Evolutionary conservation across 495 filamentous ascomycete genomes (phyloP), one percentile per base, ranked within the genome.

Genomic region (Terfezia boudieri): DNA sequence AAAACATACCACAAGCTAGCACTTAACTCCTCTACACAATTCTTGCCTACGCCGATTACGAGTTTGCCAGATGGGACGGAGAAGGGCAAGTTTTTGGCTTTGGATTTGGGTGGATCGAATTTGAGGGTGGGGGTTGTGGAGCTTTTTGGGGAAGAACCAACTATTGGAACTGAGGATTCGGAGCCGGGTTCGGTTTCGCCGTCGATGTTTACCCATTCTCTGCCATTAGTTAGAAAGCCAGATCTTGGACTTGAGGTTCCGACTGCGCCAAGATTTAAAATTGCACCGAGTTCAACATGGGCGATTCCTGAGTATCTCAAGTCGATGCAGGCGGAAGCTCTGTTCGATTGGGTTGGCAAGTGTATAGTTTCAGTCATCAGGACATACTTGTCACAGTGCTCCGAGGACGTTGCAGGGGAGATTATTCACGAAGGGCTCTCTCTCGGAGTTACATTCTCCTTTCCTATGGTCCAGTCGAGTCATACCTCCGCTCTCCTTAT

Each of bases 381-480:
- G 4, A 72, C 70, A 53, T 74, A 71, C 52, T 58, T 76, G 26
- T 67, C 41, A 46, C 12, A 14, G 41, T 14, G 14, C 12, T 14
- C 12, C 17, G 64, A 2, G 71, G 68, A 16, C 53, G 51, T 36
- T 51, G 12, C 66, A 65, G 51, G 67, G 68, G 37, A 63, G 68
- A 46, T 61, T 75, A 35, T 70, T 70, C 8, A 69, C 74, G 36
- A 76, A 46, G 41, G 77, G 60, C 61, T 89, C 50, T 76, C 81
- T 38, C 75, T 88, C 70, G 85, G 85, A 2, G 81, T 92, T 43
- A 86, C 85, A 12, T 92, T 88, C 65, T 84, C 80, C 68, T 92
- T 92, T 60, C 84, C 85, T 11, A 86, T 89, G 69, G 76, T 79
- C 63, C 85, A 92, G 72, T 73, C 75, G 55, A 79, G 81, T 22